Evolutionary conservation across 805 yeast species (phyloP), one percentile per base, ranked within the genome.

Genomic region (Kregervanrija pseudodelftensis): DNA sequence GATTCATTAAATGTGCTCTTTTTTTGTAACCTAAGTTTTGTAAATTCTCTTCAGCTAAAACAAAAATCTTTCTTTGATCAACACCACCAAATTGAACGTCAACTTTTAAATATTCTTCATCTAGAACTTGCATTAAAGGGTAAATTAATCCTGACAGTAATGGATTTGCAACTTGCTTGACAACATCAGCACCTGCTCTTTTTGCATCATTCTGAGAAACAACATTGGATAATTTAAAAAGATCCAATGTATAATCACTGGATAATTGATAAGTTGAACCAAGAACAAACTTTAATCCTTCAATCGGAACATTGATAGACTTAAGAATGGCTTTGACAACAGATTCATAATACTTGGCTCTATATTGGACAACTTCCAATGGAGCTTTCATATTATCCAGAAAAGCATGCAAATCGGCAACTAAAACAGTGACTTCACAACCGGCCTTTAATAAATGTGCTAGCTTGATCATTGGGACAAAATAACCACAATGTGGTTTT

Each of bases 121-220:
- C 99, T 48, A 93, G 74, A 7, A 97, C 97, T 71, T 93, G 99
- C 99, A 93, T 93, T 61, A 95, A 77, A 45, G 99, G 99, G 68
- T 93, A 93, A 55, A 93, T 88, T 64, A 93, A 77, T 8, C 99
- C 99, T 36, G 91, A 80, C 48, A 93, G 76, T 54, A 89, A 76
- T 35, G 99, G 99, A 66, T 90, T 90, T 33, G 87, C 80, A 39
- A 90, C 97, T 70, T 93, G 99, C 64, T 93, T 93, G 50, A 93
- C 99, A 45, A 93, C 99, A 67, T 93, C 99, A 10, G 99, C 98
- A 64, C 99, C 99, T 2, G 99, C 99, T 66, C 99, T 81, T 70
- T 87, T 87, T 48, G 98, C 96, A 63, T 90, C 98, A 63, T 91
- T 90, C 68, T 87, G 96, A 17, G 95, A 81, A 30, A 88, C 96